These are phyloP conservation scores for Hibiscus mutabilis DNA, from an alignment of 345 rosid species.

Conservation along the genomic window DNA sequence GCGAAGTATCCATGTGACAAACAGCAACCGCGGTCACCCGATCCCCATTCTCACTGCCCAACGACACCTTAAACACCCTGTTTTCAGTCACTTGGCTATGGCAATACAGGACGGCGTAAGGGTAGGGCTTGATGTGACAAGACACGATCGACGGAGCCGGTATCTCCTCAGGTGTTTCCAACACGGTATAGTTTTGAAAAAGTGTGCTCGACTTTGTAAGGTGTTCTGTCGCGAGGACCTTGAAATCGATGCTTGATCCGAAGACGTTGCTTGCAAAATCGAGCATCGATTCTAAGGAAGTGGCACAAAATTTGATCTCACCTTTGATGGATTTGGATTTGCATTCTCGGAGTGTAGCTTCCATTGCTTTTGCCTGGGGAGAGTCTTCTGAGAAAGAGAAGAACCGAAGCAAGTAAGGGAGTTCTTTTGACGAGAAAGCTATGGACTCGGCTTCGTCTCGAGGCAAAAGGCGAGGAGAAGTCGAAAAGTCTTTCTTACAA, in stretches of 20 bases:
- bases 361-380: slow-evolving; percentile 38
- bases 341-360: slow-evolving; percentile 29
- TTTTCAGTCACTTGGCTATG: no score
- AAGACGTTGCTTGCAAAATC: slow-evolving; percentile 27
- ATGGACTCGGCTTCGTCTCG: slow-evolving; percentile 32
- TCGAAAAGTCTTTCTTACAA: slow-evolving; percentile 24
- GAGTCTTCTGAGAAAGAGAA: slow-evolving; percentile 29
- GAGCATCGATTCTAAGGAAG: slow-evolving; percentile 45
- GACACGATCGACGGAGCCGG: slow-evolving; percentile 28
- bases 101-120: slow-evolving; percentile 31
- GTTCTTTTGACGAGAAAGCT: slow-evolving; percentile 25
- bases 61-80: no score
- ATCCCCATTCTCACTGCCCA: no score
- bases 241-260: slow-evolving; percentile 15
- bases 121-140: slow-evolving; percentile 34
- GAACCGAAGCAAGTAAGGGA: slow-evolving; percentile 25
- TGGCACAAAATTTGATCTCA: slow-evolving; percentile 39
- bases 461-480: slow-evolving; percentile 25
- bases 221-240: slow-evolving; percentile 18
- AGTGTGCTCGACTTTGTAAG: slow-evolving; percentile 9
- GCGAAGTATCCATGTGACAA: no score
- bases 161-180: slow-evolving; percentile 21
- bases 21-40: no score
- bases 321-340: slow-evolving; percentile 26
- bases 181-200: slow-evolving; percentile 32